phyloP scores from a whole-genome alignment of 73 alveolate genomes.

The Stentor coeruleus region DNA sequence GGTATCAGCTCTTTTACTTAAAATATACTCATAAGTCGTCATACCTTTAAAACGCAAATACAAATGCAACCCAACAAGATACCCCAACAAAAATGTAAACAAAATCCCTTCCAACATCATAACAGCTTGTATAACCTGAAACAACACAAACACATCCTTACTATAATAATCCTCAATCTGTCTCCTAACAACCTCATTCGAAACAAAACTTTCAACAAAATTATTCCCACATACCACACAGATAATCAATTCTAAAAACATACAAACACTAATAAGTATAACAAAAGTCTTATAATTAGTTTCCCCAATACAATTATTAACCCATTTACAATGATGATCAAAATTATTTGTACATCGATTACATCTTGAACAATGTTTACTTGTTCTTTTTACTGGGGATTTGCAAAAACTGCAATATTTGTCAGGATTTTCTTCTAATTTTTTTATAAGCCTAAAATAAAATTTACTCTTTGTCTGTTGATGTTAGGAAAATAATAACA shows the following conservation, averaged over 20 bases:
- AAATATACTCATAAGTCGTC: constrained; percentile 1
- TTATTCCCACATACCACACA: background rate
- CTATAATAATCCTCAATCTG: background rate
- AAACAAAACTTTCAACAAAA: too few relatives aligned
- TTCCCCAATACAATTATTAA: constrained; percentile 67
- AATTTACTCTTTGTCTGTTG: background rate
- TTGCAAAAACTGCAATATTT: constrained; percentile 32
- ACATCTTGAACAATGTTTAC: constrained; percentile 63
- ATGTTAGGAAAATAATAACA: background rate
- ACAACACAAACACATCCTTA: background rate
- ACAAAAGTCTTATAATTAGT: constrained; percentile 55
- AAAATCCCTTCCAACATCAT: background rate
- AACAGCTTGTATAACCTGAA: background rate
- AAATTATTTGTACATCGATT: constrained; percentile 55
- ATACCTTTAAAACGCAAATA: background rate
- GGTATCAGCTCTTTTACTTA: background rate
- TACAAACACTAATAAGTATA: constrained; percentile 26
- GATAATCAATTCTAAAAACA: background rate
- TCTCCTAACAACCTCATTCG: too few relatives aligned
- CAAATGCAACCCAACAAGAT: background rate
- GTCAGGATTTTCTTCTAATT: background rate
- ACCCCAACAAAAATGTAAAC: background rate
- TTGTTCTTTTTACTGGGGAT: constrained; percentile 27
- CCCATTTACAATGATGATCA: constrained; percentile 77
- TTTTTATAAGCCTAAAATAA: background rate